Percentiles rank a stretch among this genome's conserved stretches.
Evolutionary conservation across 2,329 filamentous ascomycete species (phyloP).

Genomic region (Raffaelea ambrosiae): DNA sequence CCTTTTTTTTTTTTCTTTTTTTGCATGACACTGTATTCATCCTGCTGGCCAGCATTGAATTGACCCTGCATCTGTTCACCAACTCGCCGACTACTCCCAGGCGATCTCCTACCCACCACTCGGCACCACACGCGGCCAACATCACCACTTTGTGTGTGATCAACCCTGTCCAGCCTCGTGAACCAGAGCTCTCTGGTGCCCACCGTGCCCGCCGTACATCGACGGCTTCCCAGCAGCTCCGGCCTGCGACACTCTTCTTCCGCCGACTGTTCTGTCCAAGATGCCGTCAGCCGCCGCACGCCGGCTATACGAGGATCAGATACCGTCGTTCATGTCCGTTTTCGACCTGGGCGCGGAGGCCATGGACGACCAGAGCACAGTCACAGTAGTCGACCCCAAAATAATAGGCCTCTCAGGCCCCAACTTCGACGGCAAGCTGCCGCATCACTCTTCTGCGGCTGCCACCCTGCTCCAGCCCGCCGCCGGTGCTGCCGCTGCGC

Average conservation of each 20-base stretch:
- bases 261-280: conserved; percentile 18
- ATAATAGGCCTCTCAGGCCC: conserved; percentile 37
- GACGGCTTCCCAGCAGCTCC: not conserved
- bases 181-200: too few relatives aligned
- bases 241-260: too few relatives aligned
- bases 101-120: not conserved
- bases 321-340: conserved; percentile 70
- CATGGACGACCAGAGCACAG: conserved; percentile 43
- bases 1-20: not conserved
- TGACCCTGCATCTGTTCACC: not conserved
- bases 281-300: conserved; percentile 56
- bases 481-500: conserved; percentile 6
- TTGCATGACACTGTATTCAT: not conserved
- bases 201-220: not conserved
- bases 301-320: conserved; percentile 58
- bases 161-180: too few relatives aligned
- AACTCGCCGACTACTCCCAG: not conserved
- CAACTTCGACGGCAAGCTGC: conserved; percentile 24
- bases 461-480: conserved; percentile 30
- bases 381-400: conserved; percentile 46
- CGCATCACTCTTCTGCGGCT: conserved; percentile 21
- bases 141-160: too few relatives aligned
- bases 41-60: not conserved
- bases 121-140: not conserved
- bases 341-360: conserved; percentile 56